Evolutionary conservation across 2,329 filamentous ascomycete genomes (phyloP).

Genomic region (Leptographium lundbergii): DNA sequence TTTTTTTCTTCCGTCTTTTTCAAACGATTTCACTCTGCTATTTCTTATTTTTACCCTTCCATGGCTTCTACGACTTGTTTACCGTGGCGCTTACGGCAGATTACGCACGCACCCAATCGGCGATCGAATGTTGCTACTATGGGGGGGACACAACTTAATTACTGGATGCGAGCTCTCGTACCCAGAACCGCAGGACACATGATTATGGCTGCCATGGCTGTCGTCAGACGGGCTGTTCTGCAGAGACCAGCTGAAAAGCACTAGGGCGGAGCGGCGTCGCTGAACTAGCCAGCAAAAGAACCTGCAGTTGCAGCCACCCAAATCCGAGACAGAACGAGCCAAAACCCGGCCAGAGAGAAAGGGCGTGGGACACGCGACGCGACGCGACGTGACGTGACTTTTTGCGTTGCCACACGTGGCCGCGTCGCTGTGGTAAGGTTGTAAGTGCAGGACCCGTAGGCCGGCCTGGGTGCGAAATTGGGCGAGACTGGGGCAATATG

Average conservation of each 20-base stretch:
- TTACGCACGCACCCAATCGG: constrained; percentile 1
- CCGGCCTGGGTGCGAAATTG: background rate
- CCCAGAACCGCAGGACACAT: too few relatives aligned
- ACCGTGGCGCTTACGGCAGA: constrained; percentile 7
- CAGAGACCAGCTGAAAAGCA: background rate
- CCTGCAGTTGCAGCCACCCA: background rate
- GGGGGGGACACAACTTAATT: background rate
- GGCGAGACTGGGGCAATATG: background rate
- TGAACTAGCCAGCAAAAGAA: background rate
- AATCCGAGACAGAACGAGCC: background rate
- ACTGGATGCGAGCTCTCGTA: background rate
- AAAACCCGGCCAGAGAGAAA: too few relatives aligned
- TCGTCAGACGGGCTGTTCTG: background rate
- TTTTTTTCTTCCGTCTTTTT: background rate
- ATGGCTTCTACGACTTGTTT: background rate
- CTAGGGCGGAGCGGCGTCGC: background rate
- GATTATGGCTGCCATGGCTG: background rate
- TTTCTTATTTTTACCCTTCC: background rate
- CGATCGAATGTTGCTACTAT: background rate
- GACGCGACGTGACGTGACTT: constrained; percentile 8
- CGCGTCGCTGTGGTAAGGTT: background rate
- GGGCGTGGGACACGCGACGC: constrained; percentile 3
- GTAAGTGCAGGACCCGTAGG: background rate
- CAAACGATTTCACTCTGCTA: background rate
- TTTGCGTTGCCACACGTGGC: background rate